Evolutionary conservation across 2,329 filamentous ascomycete species (phyloP).

Genomic region (Fusarium tuaranense): DNA sequence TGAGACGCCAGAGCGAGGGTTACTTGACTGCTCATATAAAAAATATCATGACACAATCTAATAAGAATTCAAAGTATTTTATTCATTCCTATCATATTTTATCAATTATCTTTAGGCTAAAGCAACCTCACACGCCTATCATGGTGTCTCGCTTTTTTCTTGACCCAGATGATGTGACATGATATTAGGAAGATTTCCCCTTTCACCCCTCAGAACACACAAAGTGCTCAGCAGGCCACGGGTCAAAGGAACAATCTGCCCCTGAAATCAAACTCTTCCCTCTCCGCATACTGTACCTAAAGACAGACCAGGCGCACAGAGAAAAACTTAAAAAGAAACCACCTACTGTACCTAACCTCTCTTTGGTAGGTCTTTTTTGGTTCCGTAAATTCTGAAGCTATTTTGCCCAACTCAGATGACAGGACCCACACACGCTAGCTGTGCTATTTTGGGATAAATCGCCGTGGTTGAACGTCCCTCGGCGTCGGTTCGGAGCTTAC

Average conservation of each 20-base stretch:
- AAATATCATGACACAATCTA: too few species aligned
- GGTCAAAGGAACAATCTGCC: background rate
- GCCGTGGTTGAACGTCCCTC: slow-evolving; percentile 13
- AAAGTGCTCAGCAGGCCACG: background rate
- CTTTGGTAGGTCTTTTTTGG: background rate
- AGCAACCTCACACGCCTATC: too few species aligned
- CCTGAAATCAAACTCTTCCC: background rate
- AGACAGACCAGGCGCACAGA: background rate
- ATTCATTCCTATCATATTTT: too few species aligned
- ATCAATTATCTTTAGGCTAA: too few species aligned
- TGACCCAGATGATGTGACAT: background rate
- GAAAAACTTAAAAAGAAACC: background rate
- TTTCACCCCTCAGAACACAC: background rate
- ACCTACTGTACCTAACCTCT: background rate
- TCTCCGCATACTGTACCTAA: background rate
- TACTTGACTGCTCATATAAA: too few species aligned
- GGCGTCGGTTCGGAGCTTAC: background rate
- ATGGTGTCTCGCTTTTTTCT: too few species aligned
- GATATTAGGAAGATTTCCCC: background rate
- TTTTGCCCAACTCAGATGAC: background rate
- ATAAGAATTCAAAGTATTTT: too few species aligned
- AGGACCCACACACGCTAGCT: slow-evolving; percentile 1
- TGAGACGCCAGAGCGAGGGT: too few species aligned
- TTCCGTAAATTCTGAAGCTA: background rate
- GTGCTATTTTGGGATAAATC: slow-evolving; percentile 36